phyloP scores from a whole-genome alignment of 1,284 basidiomycete genomes.

The Boletus semigastroideus region DNA sequence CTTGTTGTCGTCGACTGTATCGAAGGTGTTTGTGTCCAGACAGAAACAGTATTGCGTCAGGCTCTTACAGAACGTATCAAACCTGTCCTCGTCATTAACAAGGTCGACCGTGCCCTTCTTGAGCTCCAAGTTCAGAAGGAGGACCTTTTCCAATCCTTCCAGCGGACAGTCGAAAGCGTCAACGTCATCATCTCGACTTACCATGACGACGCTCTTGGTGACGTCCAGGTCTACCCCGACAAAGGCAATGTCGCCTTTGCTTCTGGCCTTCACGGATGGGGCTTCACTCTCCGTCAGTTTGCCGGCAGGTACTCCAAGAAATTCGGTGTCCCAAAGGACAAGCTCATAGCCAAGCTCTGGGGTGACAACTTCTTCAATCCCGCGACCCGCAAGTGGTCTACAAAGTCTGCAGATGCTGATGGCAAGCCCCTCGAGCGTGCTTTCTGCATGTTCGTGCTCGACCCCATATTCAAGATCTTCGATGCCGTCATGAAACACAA shows the following conservation, averaged over 20 bases:
- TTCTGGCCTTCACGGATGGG: conserved; percentile 99
- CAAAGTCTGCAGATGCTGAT: conserved; percentile 74
- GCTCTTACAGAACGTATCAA: conserved; percentile 98
- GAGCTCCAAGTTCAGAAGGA: conserved; percentile 99
- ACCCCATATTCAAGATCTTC: conserved; percentile 99
- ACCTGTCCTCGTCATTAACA: conserved; percentile 99
- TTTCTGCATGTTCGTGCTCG: conserved; percentile 96
- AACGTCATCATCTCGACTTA: conserved; percentile 99
- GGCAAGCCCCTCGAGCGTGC: conserved; percentile 91
- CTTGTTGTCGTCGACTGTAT: conserved; percentile 99
- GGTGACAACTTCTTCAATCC: conserved; percentile 99
- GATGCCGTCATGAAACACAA: conserved; percentile 99
- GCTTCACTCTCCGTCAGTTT: conserved; percentile 98
- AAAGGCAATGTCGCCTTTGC: conserved; percentile 98
- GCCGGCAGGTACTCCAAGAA: conserved; percentile 96
- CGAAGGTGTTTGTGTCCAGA: conserved; percentile 99
- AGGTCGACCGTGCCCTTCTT: conserved; percentile 99
- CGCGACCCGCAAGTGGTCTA: conserved; percentile 96
- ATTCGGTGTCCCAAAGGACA: conserved; percentile 98
- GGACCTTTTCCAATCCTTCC: conserved; percentile 97
- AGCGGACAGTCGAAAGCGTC: conserved; percentile 95
- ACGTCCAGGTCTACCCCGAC: conserved; percentile 99
- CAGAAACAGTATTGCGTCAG: conserved; percentile 98
- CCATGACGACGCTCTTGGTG: conserved; percentile 92
- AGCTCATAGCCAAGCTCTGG: conserved; percentile 99